Percentiles rank a stretch among this genome's conserved stretches.
Conservation (phyloP, 179 eudicot genomes). For the Patellifolia procumbens region DNA sequence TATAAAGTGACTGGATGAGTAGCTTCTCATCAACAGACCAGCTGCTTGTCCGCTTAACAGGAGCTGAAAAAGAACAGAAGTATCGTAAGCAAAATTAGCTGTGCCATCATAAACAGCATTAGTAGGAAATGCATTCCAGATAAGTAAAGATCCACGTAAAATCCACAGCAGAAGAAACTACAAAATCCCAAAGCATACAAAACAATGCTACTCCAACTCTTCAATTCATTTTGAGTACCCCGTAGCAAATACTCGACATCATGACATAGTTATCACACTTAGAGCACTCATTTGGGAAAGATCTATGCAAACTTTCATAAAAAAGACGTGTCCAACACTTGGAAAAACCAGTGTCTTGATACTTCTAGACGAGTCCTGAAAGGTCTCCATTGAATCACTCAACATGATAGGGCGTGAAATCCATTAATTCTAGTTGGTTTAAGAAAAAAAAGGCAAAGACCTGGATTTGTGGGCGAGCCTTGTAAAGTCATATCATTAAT, state of each 20-base stretch:
- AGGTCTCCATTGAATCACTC: constrained; percentile 4
- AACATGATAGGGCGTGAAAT: constrained; percentile 10
- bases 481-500: constrained; percentile 56
- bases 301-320: too few relatives aligned
- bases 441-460: constrained; percentile 37
- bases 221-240: neutral
- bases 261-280: too few relatives aligned
- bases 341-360: too few relatives aligned
- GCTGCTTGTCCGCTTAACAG: constrained; percentile 60
- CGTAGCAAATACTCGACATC: too few relatives aligned
- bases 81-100: neutral
- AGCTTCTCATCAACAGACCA: constrained; percentile 78
- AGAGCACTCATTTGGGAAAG: too few relatives aligned
- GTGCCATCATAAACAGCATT: neutral
- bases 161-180: too few relatives aligned
- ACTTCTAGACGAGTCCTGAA: neutral
- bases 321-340: too few relatives aligned
- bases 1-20: constrained; percentile 72
- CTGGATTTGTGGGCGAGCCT: constrained; percentile 57
- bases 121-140: neutral
- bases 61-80: constrained; percentile 39
- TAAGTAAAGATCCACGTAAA: neutral
- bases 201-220: neutral
- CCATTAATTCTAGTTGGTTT: constrained; percentile 10
- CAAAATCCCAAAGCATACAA: too few relatives aligned